Evolutionary conservation across 2,329 filamentous ascomycete genomes (phyloP).

Genomic region (Colletotrichum graminicola): DNA sequence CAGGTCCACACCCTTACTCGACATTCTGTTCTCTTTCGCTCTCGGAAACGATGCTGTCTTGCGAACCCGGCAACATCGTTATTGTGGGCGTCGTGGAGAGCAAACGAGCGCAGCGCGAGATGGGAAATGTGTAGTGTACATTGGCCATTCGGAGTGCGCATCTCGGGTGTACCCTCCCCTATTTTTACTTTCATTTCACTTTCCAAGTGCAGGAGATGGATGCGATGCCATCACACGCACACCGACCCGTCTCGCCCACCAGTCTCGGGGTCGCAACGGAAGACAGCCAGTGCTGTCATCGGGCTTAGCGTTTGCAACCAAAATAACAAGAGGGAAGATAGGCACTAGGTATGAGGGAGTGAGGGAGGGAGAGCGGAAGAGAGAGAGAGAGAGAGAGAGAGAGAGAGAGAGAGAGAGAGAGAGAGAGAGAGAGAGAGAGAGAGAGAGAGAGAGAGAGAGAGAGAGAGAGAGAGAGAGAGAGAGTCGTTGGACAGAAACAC

Average conservation of each 20-base stretch:
- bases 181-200: conserved; percentile 39
- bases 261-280: neutral
- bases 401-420: neutral
- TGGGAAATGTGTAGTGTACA: neutral
- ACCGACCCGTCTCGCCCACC: neutral
- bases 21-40: neutral
- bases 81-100: conserved; percentile 17
- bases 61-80: neutral
- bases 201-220: conserved; percentile 25
- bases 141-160: conserved; percentile 1
- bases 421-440: neutral
- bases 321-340: neutral
- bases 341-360: neutral
- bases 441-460: neutral
- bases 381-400: neutral
- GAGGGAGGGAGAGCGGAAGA: no score
- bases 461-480: neutral
- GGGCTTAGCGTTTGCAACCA: conserved; percentile 5
- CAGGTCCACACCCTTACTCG: neutral
- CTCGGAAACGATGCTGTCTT: conserved; percentile 1
- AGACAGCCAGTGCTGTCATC: conserved; percentile 11
- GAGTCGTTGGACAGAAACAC: conserved; percentile 18
- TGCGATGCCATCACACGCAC: conserved; percentile 31
- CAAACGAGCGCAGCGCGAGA: conserved; percentile 24
- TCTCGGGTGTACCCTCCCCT: conserved; percentile 22